Evolutionary conservation across 2,329 filamentous ascomycete genomes (phyloP), one percentile per base, ranked within the genome.

Genomic region (Botryosphaeria agaves): DNA sequence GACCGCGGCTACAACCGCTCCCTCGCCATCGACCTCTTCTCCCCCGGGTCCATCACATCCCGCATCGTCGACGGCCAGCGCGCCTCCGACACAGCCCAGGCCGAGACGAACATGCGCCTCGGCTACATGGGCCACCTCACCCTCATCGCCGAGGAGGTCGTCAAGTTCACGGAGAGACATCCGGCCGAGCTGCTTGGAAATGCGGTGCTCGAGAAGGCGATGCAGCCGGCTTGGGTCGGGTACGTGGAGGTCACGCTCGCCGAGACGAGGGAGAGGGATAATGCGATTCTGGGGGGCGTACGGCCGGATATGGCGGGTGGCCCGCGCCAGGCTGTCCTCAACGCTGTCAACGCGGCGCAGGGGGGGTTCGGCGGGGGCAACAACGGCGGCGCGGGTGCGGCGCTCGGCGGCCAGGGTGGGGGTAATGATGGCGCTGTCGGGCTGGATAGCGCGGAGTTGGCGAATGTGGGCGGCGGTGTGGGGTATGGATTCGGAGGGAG

Each of bases 121-220:
- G 89, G 89, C 24, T 98, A 95, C 57, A 98, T 98, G 85, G 89
- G 89, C 3, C 89, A 98, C 52, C 63, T 98, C 30, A 98, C 89
- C 1, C 68, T 98, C 17, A 94, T 98, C 36, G 87, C 89, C 18
- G 89, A 98, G 54, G 89, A 98, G 54, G 89, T 98, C 12, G 84
- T 95, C 48, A 98, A 95, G 55, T 95, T 98, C 48, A 93, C 84
- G 20, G 89, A 94, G 54, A 74, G 89, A 32, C 82, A 94, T 51
- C 79, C 87, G 3, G 79, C 84, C 1, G 85, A 95, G 55, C 61
- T 87, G 14, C 64, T 95, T 7, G 89, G 84, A 1, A 76, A 82
- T 36, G 66, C 69, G 8, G 83, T 98, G 3, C 64, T 93, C 40
- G 81, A 93, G 42, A 82, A 78, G 43, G 83, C 95, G 29, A 81